phyloP scores from a whole-genome alignment of 257 asterid species.

The Thymus quinquecostatus region DNA sequence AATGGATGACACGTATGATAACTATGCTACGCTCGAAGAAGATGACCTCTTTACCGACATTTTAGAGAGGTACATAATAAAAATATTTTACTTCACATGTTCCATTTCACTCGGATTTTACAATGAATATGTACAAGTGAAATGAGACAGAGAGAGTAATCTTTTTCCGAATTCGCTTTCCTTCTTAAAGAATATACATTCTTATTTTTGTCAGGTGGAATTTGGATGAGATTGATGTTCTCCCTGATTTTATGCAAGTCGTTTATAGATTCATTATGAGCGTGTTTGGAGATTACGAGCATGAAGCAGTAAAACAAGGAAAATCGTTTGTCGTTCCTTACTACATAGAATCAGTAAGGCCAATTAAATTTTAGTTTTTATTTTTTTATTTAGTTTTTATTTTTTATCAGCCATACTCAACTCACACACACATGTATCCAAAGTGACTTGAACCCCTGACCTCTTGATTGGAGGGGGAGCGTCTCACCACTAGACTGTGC shows the following conservation, averaged over 20 bases:
- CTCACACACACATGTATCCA: not conserved
- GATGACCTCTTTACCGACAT: conserved; percentile 22
- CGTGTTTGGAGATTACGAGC: conserved; percentile 17
- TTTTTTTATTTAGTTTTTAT: too few species aligned
- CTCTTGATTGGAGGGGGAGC: not conserved
- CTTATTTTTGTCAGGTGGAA: conserved; percentile 40
- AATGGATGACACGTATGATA: too few species aligned
- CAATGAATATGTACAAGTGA: too few species aligned
- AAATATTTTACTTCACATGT: not conserved
- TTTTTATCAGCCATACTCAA: not conserved
- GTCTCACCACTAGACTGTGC: not conserved
- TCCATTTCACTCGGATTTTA: too few species aligned
- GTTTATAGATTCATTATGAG: too few species aligned
- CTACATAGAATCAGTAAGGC: conserved; percentile 35
- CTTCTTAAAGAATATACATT: too few species aligned
- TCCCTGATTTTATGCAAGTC: too few species aligned
- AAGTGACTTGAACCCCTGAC: not conserved
- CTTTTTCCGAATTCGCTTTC: too few species aligned
- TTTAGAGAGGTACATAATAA: conserved; percentile 28
- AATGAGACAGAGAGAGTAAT: too few species aligned
- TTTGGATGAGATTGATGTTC: conserved; percentile 18
- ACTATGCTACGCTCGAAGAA: too few species aligned
- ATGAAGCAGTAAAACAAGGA: conserved; percentile 26
- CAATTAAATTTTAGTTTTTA: too few species aligned
- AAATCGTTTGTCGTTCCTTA: conserved; percentile 27